Conservation (phyloP, 225 moss, liverwort and hornwort genomes). For the Pleurozium schreberi region DNA sequence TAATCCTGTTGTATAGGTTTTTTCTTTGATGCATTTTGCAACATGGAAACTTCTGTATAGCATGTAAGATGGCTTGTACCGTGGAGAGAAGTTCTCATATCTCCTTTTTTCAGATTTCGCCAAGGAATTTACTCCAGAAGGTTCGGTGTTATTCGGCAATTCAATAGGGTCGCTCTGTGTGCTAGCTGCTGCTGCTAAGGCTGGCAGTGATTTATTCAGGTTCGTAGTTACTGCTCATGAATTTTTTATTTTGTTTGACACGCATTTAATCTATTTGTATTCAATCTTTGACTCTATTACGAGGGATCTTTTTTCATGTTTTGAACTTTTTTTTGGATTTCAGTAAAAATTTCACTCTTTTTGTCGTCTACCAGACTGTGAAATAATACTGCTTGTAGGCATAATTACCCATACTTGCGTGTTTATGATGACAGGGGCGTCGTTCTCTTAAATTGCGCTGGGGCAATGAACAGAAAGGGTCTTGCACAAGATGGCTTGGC, state of each 20-base stretch:
- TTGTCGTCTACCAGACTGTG: background rate
- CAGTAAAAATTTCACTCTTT: background rate
- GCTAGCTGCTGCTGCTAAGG: slow-evolving; percentile 66
- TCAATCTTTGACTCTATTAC: background rate
- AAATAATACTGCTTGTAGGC: background rate
- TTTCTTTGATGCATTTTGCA: background rate
- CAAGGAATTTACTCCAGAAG: slow-evolving; percentile 57
- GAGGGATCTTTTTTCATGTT: background rate
- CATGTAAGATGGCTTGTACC: background rate
- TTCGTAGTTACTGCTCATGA: background rate
- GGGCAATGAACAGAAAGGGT: slow-evolving; percentile 98
- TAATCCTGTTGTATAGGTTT: background rate
- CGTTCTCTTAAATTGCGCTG: slow-evolving; percentile 91
- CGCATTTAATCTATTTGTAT: background rate
- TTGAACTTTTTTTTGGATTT: background rate
- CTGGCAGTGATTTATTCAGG: slow-evolving; percentile 69
- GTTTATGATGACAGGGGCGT: slow-evolving; percentile 57
- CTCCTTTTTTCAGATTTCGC: slow-evolving; percentile 53
- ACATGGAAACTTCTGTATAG: background rate
- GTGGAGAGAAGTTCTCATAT: background rate
- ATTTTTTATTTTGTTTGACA: background rate
- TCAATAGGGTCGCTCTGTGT: slow-evolving; percentile 95
- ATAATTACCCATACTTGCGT: background rate
- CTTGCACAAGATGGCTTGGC: slow-evolving; percentile 85
- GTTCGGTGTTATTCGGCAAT: slow-evolving; percentile 84